Conservation (phyloP, 202 grass and related monocot species). For the Carex arenaria region DNA sequence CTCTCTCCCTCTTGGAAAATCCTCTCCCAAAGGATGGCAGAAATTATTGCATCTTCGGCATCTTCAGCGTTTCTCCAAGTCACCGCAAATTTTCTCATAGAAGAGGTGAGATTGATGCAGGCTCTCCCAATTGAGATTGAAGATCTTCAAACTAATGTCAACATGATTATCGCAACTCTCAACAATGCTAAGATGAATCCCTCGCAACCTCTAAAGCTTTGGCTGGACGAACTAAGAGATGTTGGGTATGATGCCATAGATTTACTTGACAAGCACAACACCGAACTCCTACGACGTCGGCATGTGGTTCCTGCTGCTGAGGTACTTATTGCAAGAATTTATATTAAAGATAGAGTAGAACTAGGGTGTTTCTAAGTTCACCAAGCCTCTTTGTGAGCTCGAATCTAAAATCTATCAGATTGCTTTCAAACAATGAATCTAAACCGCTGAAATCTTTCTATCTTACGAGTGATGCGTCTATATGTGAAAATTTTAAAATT, state of each 20-base stretch:
- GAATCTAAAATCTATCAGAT: no score
- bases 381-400: no score
- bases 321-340: no score
- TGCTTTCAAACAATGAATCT: no score
- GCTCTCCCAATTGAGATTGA: not conserved
- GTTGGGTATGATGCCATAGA: slow-evolving; percentile 27
- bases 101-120: not conserved
- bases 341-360: no score
- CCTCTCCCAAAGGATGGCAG: not conserved
- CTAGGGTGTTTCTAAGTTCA: no score
- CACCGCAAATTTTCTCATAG: not conserved
- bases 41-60: no score
- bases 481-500: no score
- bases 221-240: slow-evolving; percentile 26
- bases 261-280: slow-evolving; percentile 24
- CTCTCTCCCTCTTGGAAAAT: not conserved
- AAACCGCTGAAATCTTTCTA: no score
- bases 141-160: not conserved
- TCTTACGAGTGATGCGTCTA: no score
- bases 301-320: not conserved
- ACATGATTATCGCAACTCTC: slow-evolving; percentile 24
- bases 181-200: not conserved
- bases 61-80: slow-evolving; percentile 25
- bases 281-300: slow-evolving; percentile 32
- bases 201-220: not conserved